phyloP scores from a whole-genome alignment of 2,329 filamentous ascomycete species.

The Hymenoscyphus albidus region DNA sequence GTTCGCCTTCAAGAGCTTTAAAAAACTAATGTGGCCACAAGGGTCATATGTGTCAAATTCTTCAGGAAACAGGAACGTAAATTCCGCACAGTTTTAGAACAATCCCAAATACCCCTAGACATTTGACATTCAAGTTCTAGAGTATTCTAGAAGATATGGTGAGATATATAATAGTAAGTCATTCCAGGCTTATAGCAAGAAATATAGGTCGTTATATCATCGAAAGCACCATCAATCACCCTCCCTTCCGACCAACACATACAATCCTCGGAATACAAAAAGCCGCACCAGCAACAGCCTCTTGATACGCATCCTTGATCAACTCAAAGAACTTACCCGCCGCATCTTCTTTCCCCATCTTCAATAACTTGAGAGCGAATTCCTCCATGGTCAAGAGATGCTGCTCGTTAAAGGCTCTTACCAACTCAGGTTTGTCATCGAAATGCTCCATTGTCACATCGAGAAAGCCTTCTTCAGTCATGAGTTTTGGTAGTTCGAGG shows the following conservation, averaged over 20 bases:
- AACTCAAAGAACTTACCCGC: neutral
- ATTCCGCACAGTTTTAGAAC: too few species aligned
- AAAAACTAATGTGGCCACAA: too few species aligned
- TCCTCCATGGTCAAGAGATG: slow-evolving; percentile 9
- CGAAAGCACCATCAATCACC: neutral
- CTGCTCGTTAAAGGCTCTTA: slow-evolving; percentile 6
- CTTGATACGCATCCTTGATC: slow-evolving; percentile 6
- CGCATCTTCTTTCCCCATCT: neutral
- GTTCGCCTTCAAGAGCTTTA: too few species aligned
- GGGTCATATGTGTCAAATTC: too few species aligned
- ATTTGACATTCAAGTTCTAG: too few species aligned
- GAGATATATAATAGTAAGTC: too few species aligned
- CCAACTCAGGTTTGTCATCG: neutral
- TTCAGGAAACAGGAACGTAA: too few species aligned
- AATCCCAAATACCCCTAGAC: too few species aligned
- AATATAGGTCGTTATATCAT: neutral
- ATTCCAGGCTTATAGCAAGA: too few species aligned
- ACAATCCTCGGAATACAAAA: slow-evolving; percentile 5
- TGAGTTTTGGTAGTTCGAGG: neutral
- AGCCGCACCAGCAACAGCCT: slow-evolving; percentile 5
- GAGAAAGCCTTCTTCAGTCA: neutral
- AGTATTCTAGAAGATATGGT: too few species aligned
- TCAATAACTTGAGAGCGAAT: neutral
- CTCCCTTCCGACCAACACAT: neutral
- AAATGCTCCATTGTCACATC: neutral